Evolutionary conservation across 768 basidiomycete species (phyloP).

Genomic region (Tricholoma bakamatsutake): DNA sequence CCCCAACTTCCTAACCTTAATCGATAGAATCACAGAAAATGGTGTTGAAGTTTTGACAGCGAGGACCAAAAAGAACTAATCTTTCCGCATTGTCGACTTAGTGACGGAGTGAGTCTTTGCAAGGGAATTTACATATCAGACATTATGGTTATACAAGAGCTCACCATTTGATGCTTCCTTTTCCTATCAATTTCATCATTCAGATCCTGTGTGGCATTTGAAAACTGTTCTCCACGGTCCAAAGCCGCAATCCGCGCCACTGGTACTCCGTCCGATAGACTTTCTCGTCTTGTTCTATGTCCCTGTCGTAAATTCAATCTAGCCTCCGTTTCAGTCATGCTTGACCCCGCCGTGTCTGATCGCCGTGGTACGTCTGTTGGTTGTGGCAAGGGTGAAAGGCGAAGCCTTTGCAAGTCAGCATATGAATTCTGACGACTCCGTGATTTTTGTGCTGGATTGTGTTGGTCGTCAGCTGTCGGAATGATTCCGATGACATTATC

Average conservation of each 20-base stretch:
- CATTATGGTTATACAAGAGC: background rate
- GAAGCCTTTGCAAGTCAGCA: conserved; percentile 74
- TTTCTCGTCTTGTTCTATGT: conserved; percentile 52
- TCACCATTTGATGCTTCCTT: conserved; percentile 13
- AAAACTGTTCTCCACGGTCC: conserved; percentile 52
- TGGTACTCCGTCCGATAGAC: conserved; percentile 58
- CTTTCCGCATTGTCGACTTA: no score
- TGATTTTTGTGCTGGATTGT: conserved; percentile 30
- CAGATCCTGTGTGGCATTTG: conserved; percentile 57
- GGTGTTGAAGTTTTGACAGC: conserved; percentile 87
- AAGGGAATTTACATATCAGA: background rate
- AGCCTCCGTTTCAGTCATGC: conserved; percentile 26
- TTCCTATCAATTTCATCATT: conserved; percentile 54
- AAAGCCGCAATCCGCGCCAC: conserved; percentile 59
- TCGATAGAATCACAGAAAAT: conserved; percentile 77
- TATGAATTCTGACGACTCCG: conserved; percentile 69
- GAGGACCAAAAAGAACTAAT: conserved; percentile 4
- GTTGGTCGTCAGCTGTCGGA: conserved; percentile 41
- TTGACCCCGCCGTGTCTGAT: background rate
- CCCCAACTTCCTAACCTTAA: background rate
- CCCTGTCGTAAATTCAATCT: conserved; percentile 37
- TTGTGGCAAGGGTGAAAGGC: conserved; percentile 23
- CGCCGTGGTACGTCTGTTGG: background rate
- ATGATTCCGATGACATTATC: conserved; percentile 78
- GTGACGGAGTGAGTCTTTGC: background rate